Evolutionary conservation across 2,329 filamentous ascomycete species (phyloP), one percentile per base, ranked within the genome.

Genomic region (Talaromyces funiculosus): DNA sequence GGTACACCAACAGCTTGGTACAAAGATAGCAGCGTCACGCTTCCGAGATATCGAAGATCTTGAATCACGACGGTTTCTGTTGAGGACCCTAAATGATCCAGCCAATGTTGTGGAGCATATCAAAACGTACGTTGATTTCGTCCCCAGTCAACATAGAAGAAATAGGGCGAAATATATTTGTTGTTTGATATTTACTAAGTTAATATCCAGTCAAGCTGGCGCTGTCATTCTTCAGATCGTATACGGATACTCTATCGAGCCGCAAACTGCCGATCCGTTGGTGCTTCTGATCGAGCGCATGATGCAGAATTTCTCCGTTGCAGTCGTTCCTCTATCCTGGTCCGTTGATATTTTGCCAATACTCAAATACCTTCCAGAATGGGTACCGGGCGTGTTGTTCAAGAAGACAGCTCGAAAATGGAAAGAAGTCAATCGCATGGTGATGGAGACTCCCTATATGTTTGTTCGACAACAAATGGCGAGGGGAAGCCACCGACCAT

Each of bases 211-310:
- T n/a, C n/a, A n/a, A n/a, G 43, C 75, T 0, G 76, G 73, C 0
- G 72, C 71, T 0, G 64, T 78, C 8, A 77, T 80, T n/a, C 61
- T 80, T 12, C 76, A 77, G 47, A 71, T 78, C 10, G 66, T 69
- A 4, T 80, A 80, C 63, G 78, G 78, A 2, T 82, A 82, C 62
- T 79, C 69, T 0, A 69, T 75, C 22, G 75, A 78, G 24, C 64
- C 72, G 0, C 68, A 75, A 6, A 64, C 66, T 1, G 57, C 60
- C 8, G 81, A 82, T 58, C 76, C 76, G 3, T 67, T 82, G 2
- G 72, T 82, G 2, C 69, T 77, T 24, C 61, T 81, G 10, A 73
- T 73, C 0, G 72, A 73, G 1, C 62, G 71, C 18, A 72, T 74
- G 1, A 71, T 82, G 64, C 67, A 67, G 0, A 59, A 77, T 2